Evolutionary conservation across 2,329 filamentous ascomycete genomes (phyloP), one percentile per base, ranked within the genome.

Genomic region (Ophiostoma sp.): DNA sequence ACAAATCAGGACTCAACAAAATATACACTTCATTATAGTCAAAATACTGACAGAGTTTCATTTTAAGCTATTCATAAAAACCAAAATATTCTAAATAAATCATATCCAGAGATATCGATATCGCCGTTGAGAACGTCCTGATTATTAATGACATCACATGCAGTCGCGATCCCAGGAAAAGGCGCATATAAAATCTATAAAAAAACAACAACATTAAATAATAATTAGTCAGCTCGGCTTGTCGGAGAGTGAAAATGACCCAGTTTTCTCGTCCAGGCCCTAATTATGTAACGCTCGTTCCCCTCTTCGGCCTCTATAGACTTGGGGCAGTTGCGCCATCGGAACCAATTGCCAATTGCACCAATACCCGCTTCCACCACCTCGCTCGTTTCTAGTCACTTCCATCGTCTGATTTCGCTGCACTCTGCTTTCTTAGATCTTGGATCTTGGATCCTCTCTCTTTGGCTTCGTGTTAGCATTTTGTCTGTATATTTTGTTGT

Each of bases 121-220:
- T 27, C 23, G 23, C 23, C 17, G 23, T 27, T n/a, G 52, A 10
- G 23, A 23, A 27, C 27, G n/a, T 27, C 8, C 11, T 57, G 52
- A 57, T 57, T 57, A 57, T 27, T 27, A 57, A 57, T 57, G 52
- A 57, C 17, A 27, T 48, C 44, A 48, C 44, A 48, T n/a, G 44
- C 17, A 20, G 44, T 48, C 44, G 44, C 20, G 44, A 20, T 48
- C 52, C 27, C 4, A 27, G 10, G 17, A 48, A 48, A 57, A 27
- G n/a, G 13, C 68, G 72, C 77, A 11, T 74, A 77, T 4, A 20
- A 48, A 48, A 48, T 48, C 17, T 31, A 31, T 31, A 31, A 31
- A 31, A 31, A 31, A 31, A 3, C 27, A 31, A 3, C 27, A 31
- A 31, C 27, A 31, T 31, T 31, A 31, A 31, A 31, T 31, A 31